phyloP scores from a whole-genome alignment of 2,329 filamentous ascomycete species.

The Talaromyces verruculosus region DNA sequence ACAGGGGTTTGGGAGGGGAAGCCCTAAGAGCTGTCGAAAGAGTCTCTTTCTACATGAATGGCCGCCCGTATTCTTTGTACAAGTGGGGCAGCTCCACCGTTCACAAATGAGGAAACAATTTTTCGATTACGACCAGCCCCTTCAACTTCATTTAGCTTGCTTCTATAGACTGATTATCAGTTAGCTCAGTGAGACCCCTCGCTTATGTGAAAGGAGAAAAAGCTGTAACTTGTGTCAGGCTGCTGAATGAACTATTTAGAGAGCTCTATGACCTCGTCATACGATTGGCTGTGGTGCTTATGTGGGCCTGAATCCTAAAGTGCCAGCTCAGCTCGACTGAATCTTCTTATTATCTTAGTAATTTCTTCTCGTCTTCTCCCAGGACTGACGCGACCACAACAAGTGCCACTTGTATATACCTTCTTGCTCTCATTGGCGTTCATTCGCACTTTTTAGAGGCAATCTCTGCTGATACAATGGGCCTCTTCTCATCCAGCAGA shows the following conservation, averaged over 20 bases:
- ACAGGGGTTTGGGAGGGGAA: background rate
- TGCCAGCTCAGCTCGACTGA: background rate
- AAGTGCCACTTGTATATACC: background rate
- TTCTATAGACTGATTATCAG: background rate
- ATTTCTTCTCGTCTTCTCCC: background rate
- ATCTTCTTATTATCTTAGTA: background rate
- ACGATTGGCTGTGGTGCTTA: background rate
- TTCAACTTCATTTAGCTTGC: background rate
- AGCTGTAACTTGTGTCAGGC: background rate
- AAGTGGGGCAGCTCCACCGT: background rate
- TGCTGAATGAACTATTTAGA: no score
- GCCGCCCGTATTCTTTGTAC: background rate
- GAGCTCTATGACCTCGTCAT: background rate
- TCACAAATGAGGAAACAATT: background rate
- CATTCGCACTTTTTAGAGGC: no score
- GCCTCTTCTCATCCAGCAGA: slow-evolving; percentile 12
- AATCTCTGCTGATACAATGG: background rate
- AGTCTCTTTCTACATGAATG: background rate
- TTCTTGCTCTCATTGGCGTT: no score
- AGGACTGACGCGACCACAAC: background rate
- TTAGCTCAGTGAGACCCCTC: background rate
- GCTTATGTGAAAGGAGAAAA: background rate
- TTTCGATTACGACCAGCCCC: background rate
- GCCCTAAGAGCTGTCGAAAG: background rate
- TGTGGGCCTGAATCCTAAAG: background rate